phyloP scores from a whole-genome alignment of 2,329 filamentous ascomycete genomes.

The Colletotrichum tropicicola region DNA sequence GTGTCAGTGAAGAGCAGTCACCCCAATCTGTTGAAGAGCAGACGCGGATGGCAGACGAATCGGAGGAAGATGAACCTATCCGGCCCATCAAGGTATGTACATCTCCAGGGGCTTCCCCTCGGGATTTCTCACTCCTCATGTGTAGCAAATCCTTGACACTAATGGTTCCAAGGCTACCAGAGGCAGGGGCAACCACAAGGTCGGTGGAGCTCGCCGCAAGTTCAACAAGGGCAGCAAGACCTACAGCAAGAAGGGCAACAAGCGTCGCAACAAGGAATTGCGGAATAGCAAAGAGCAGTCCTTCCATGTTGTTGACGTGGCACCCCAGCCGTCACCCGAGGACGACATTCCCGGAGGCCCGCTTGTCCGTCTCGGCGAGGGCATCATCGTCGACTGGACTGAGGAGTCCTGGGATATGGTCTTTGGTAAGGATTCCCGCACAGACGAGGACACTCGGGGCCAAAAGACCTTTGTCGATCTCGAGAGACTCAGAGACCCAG shows the following conservation, averaged over 20 bases:
- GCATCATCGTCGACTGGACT: slow-evolving; percentile 87
- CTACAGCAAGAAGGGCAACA: slow-evolving; percentile 59
- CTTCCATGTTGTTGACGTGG: slow-evolving; percentile 37
- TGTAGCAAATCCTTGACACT: not conserved
- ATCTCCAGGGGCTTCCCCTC: not conserved
- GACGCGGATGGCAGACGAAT: slow-evolving; percentile 69
- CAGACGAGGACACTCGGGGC: slow-evolving; percentile 64
- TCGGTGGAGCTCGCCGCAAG: slow-evolving; percentile 50
- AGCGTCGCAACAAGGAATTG: slow-evolving; percentile 54
- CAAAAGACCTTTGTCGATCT: slow-evolving; percentile 63
- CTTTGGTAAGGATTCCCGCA: slow-evolving; percentile 61
- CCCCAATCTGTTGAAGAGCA: slow-evolving; percentile 35
- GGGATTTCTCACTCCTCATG: not conserved
- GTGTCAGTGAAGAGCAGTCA: slow-evolving; percentile 59
- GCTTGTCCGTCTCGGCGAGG: slow-evolving; percentile 83
- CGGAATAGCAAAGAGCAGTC: slow-evolving; percentile 46
- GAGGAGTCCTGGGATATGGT: slow-evolving; percentile 74
- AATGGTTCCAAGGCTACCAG: slow-evolving; percentile 25
- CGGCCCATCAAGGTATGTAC: slow-evolving; percentile 44
- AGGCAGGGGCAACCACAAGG: slow-evolving; percentile 22
- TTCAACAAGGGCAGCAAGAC: slow-evolving; percentile 58
- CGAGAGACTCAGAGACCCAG: slow-evolving; percentile 67
- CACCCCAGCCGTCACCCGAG: slow-evolving; percentile 31
- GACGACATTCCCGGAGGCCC: slow-evolving; percentile 58
- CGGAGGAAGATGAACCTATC: slow-evolving; percentile 62